These are phyloP conservation scores for Penicillium decumbens DNA, from an alignment of 2,329 filamentous ascomycete species.

Conservation along the genomic window DNA sequence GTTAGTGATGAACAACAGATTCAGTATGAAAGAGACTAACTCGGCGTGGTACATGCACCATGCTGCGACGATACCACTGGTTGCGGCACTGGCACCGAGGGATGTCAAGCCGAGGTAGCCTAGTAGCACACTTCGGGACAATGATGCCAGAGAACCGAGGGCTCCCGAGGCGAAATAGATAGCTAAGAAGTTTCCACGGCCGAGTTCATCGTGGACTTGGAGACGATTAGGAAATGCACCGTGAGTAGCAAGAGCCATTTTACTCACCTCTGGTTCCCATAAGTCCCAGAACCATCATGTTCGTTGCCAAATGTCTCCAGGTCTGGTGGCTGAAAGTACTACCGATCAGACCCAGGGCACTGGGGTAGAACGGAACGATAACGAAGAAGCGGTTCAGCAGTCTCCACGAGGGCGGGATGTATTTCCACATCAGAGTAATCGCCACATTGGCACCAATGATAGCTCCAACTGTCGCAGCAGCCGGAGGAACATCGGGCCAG, in stretches of 20 bases:
- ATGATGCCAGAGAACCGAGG: constrained; percentile 45
- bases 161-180: constrained; percentile 49
- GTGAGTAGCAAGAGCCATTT: not conserved
- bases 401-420: constrained; percentile 51
- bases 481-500: constrained; percentile 48
- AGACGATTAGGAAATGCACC: not conserved
- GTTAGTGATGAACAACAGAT: constrained; percentile 2
- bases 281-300: constrained; percentile 53
- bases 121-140: constrained; percentile 43
- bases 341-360: constrained; percentile 50
- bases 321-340: constrained; percentile 56
- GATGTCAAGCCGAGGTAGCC: constrained; percentile 45
- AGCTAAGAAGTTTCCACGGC: constrained; percentile 53
- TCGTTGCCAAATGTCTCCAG: constrained; percentile 49
- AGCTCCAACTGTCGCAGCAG: constrained; percentile 49
- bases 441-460: constrained; percentile 50
- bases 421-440: constrained; percentile 51
- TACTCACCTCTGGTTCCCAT: constrained; percentile 49
- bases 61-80: constrained; percentile 48
- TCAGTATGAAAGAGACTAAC: constrained; percentile 27
- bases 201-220: constrained; percentile 42
- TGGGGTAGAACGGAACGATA: constrained; percentile 50
- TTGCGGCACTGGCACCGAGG: constrained; percentile 50
- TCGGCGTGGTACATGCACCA: constrained; percentile 47
- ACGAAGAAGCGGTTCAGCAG: constrained; percentile 55